phyloP scores from a whole-genome alignment of 208 protist genomes.

The Wallacemonas sp. region DNA sequence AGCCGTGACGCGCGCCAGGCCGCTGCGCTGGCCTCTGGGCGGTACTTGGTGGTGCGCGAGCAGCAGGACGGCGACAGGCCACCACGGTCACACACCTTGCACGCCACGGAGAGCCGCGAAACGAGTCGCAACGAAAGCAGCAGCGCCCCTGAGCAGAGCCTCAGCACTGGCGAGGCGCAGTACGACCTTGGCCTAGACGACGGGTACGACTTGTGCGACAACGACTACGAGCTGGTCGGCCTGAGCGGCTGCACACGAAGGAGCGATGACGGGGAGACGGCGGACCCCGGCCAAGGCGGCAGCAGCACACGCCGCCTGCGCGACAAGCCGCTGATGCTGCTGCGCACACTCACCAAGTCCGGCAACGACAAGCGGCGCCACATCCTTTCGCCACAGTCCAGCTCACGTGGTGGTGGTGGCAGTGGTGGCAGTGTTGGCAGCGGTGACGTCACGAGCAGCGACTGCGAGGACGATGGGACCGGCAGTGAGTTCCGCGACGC shows the following conservation, averaged over 20 bases:
- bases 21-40: neutral
- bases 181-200: slow-evolving; percentile 2
- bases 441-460: neutral
- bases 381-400: slow-evolving; percentile 8
- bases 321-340: neutral
- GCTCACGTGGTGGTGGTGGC: neutral
- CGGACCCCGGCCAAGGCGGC: too few relatives aligned
- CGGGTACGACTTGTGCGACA: neutral
- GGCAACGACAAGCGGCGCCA: neutral
- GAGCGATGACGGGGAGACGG: too few relatives aligned
- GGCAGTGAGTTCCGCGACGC: neutral
- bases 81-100: neutral
- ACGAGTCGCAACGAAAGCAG: neutral
- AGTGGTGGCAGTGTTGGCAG: neutral
- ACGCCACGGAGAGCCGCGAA: slow-evolving; percentile 1
- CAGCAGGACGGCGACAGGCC: neutral
- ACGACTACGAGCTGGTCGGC: neutral
- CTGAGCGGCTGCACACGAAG: too few relatives aligned
- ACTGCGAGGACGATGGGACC: neutral
- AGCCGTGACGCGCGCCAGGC: neutral
- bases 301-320: too few relatives aligned
- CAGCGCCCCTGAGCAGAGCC: neutral
- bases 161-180: too few relatives aligned
- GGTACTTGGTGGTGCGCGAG: slow-evolving; percentile 1
- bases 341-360: neutral